Evolutionary conservation across 148 eudicot genomes (phyloP).

Genomic region (Rhododendron vialii): DNA sequence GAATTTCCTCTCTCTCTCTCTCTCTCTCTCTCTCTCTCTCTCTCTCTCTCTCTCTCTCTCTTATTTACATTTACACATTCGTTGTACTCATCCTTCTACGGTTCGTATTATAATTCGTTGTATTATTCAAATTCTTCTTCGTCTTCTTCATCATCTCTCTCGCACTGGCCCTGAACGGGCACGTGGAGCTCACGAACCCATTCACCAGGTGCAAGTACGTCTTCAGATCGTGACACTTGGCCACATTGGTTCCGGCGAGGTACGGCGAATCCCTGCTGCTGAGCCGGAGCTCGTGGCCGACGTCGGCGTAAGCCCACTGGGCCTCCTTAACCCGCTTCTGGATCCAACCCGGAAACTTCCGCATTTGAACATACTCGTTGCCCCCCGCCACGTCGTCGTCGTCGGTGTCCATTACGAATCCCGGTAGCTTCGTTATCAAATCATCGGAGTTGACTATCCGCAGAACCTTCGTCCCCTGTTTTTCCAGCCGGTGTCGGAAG

Average conservation of each 20-base stretch:
- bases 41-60: too few species aligned
- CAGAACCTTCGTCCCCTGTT: constrained; percentile 59
- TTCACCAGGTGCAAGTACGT: constrained; percentile 71
- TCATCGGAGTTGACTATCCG: constrained; percentile 77
- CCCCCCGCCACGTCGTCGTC: not conserved
- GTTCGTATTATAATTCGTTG: not conserved
- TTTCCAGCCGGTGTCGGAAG: constrained; percentile 50
- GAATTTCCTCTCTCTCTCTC: not conserved
- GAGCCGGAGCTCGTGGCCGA: constrained; percentile 68
- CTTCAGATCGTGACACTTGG: constrained; percentile 74
- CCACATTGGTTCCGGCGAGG: constrained; percentile 35
- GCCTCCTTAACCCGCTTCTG: constrained; percentile 41
- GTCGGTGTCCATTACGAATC: constrained; percentile 39
- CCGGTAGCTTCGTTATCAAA: constrained; percentile 70
- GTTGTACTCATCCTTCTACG: not conserved
- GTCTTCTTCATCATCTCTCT: constrained; percentile 32
- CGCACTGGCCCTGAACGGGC: constrained; percentile 51
- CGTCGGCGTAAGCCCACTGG: constrained; percentile 76
- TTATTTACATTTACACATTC: not conserved
- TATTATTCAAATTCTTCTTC: not conserved
- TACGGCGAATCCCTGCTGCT: constrained; percentile 35
- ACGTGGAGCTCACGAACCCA: constrained; percentile 39
- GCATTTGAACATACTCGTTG: not conserved
- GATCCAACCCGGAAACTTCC: constrained; percentile 38
- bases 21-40: too few species aligned